A percentile compares a stretch with the other conserved stretches of the same genome.
phyloP scores from a whole-genome alignment of 2,329 filamentous ascomycete genomes.

The Venturia nashicola region DNA sequence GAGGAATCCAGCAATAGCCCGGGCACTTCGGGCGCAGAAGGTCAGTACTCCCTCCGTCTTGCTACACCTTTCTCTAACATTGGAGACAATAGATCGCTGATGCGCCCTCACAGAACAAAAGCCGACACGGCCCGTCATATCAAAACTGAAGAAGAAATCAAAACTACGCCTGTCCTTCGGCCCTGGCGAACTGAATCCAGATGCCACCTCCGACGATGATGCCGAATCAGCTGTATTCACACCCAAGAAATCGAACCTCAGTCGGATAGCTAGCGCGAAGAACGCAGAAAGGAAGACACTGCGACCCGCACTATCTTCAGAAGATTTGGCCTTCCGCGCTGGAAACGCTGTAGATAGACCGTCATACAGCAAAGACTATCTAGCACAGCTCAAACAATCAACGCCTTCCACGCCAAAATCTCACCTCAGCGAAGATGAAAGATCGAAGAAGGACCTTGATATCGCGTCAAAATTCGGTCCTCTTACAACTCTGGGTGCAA shows the following conservation, averaged over 20 bases:
- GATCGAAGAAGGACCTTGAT: slow-evolving; percentile 38
- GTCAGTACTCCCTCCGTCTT: slow-evolving; percentile 15
- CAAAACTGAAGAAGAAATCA: slow-evolving; percentile 57
- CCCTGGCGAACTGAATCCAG: slow-evolving; percentile 41
- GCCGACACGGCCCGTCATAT: slow-evolving; percentile 33
- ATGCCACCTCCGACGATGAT: slow-evolving; percentile 40
- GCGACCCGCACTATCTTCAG: slow-evolving; percentile 32
- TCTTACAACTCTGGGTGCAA: slow-evolving; percentile 19
- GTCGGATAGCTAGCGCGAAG: slow-evolving; percentile 53
- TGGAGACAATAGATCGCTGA: slow-evolving; percentile 26
- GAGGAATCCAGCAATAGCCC: slow-evolving; percentile 24
- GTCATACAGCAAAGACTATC: slow-evolving; percentile 73
- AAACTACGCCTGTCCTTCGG: slow-evolving; percentile 70
- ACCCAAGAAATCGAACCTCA: slow-evolving; percentile 51
- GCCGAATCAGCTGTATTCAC: slow-evolving; percentile 40
- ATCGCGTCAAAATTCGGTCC: slow-evolving; percentile 46
- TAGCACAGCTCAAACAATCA: slow-evolving; percentile 73
- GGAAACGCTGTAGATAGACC: slow-evolving; percentile 52
- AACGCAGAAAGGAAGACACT: slow-evolving; percentile 49
- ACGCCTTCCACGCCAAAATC: slow-evolving; percentile 73
- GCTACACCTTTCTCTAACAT: slow-evolving; percentile 15
- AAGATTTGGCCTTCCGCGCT: slow-evolving; percentile 37
- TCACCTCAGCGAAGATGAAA: slow-evolving; percentile 16
- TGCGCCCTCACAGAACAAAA: slow-evolving; percentile 32
- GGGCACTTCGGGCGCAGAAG: slow-evolving; percentile 4